phyloP scores from a whole-genome alignment of 2,329 filamentous ascomycete species.

The Stylonectria norvegica region DNA sequence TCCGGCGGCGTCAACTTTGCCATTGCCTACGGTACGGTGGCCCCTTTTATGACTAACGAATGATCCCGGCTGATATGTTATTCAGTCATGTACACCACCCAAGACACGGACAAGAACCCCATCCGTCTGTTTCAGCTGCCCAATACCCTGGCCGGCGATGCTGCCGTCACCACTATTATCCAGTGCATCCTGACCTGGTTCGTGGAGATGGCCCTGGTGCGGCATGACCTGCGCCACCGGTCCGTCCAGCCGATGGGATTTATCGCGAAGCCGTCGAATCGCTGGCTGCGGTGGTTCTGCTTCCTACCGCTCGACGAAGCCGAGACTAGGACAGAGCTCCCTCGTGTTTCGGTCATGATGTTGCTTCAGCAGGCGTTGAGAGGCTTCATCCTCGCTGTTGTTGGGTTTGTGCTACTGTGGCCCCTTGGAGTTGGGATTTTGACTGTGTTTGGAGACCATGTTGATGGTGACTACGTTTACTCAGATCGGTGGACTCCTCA shows the following conservation, averaged over 20 bases:
- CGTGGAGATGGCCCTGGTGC: constrained; percentile 46
- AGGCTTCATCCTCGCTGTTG: constrained; percentile 28
- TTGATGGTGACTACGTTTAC: constrained; percentile 44
- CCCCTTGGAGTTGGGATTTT: constrained; percentile 42
- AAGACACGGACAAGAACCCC: constrained; percentile 33
- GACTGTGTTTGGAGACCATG: constrained; percentile 33
- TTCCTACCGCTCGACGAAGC: constrained; percentile 11
- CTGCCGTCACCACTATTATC: constrained; percentile 48
- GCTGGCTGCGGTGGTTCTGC: constrained; percentile 38
- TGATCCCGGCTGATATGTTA: not conserved
- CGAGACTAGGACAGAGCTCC: not conserved
- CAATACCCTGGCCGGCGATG: constrained; percentile 49
- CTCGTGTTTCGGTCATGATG: not conserved
- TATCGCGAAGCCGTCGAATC: constrained; percentile 33
- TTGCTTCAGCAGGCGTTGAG: constrained; percentile 30
- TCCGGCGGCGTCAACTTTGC: constrained; percentile 51
- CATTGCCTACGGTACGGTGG: constrained; percentile 44
- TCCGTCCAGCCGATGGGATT: constrained; percentile 47
- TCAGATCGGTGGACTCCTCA: constrained; percentile 43
- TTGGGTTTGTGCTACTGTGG: constrained; percentile 43
- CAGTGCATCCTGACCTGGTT: constrained; percentile 52
- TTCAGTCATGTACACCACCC: constrained; percentile 46
- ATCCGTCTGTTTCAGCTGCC: constrained; percentile 49
- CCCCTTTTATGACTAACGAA: not conserved
- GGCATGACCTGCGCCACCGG: constrained; percentile 43